A percentile compares a stretch with the other conserved stretches of the same genome.
phyloP scores from a whole-genome alignment of 805 yeast genomes.

The Metschnikowia gruessii region DNA sequence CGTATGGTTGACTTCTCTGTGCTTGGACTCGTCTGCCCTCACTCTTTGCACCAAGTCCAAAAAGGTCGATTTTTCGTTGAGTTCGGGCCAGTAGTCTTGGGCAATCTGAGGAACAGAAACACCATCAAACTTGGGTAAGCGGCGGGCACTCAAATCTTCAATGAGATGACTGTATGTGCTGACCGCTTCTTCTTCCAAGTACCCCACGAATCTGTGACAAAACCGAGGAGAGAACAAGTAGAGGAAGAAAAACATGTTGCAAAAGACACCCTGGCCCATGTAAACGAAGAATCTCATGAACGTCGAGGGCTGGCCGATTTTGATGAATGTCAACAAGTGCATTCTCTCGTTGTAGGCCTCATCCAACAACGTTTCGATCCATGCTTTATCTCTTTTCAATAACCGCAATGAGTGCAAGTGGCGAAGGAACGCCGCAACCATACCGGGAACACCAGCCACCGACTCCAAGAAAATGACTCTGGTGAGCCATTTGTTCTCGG shows the following conservation, averaged over 20 bases:
- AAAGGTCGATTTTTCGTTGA: constrained; percentile 50
- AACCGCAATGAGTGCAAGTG: constrained; percentile 64
- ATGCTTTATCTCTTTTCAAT: constrained; percentile 64
- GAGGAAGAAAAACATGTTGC: constrained; percentile 58
- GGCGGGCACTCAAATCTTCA: constrained; percentile 51
- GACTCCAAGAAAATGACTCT: constrained; percentile 63
- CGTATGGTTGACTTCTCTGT: constrained; percentile 76
- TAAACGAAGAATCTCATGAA: constrained; percentile 53
- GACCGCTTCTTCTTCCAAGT: constrained; percentile 75
- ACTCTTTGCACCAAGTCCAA: constrained; percentile 57
- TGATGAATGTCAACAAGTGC: constrained; percentile 68
- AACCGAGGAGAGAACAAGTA: constrained; percentile 59
- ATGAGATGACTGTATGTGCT: constrained; percentile 61
- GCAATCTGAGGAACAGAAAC: constrained; percentile 57
- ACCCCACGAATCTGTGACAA: constrained; percentile 76
- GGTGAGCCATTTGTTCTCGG: constrained; percentile 61
- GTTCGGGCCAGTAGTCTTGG: constrained; percentile 56
- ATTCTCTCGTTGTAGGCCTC: constrained; percentile 79
- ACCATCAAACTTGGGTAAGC: constrained; percentile 47
- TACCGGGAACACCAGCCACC: constrained; percentile 79
- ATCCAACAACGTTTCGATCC: constrained; percentile 70
- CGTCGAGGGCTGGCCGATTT: constrained; percentile 60
- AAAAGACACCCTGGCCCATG: constrained; percentile 68
- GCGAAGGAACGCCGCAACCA: constrained; percentile 69
- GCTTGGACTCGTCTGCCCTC: constrained; percentile 77